phyloP scores from a whole-genome alignment of 2,329 filamentous ascomycete species.

The Cryphonectria naterciae region DNA sequence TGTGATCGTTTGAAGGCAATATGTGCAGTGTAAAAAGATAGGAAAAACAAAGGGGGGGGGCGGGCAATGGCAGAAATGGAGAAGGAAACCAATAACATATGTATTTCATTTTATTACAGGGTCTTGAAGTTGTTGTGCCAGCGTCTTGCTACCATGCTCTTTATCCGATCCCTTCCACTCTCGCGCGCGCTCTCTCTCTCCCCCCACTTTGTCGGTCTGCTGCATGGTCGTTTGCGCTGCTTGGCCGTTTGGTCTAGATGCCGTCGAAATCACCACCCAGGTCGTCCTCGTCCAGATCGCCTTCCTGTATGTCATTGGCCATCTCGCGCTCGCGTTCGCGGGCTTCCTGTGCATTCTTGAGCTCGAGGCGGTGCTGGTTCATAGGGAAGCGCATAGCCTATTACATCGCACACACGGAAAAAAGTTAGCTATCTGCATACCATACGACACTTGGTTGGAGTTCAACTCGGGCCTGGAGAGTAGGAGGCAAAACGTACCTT shows the following conservation, averaged over 20 bases:
- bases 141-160: slow-evolving; percentile 8
- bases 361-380: slow-evolving; percentile 96
- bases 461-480: neutral
- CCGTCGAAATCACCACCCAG: slow-evolving; percentile 95
- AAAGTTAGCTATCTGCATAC: slow-evolving; percentile 30
- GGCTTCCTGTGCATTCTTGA: slow-evolving; percentile 99
- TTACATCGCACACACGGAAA: neutral
- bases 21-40: neutral
- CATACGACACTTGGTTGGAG: neutral
- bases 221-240: neutral
- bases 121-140: slow-evolving; percentile 11
- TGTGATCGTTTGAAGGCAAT: neutral
- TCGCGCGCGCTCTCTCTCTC: neutral
- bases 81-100: slow-evolving; percentile 13
- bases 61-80: neutral
- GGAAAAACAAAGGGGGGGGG: no score
- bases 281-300: slow-evolving; percentile 95
- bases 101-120: slow-evolving; percentile 25
- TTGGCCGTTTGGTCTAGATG: slow-evolving; percentile 60
- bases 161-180: neutral
- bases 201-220: neutral
- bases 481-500: slow-evolving; percentile 66
- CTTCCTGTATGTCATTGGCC: slow-evolving; percentile 98
- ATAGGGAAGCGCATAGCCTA: slow-evolving; percentile 98
- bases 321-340: slow-evolving; percentile 93